These are phyloP conservation scores for Puccinia hordei DNA, from an alignment of 1,284 basidiomycete species.

Conservation along the genomic window DNA sequence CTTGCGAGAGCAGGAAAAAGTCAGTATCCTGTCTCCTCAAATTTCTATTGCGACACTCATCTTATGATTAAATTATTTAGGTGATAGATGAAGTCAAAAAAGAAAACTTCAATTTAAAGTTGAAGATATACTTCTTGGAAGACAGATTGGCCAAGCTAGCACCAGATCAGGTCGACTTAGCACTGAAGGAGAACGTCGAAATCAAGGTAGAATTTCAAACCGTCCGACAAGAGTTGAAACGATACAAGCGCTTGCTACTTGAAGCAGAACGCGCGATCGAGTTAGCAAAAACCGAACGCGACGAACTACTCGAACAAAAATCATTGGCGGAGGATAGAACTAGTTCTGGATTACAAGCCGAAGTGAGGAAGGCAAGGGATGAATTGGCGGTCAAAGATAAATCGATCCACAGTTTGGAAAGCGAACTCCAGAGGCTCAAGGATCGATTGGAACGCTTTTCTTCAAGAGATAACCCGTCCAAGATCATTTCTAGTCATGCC, in stretches of 20 bases:
- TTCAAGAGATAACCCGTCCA: slow-evolving; percentile 16
- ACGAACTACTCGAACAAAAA: slow-evolving; percentile 56
- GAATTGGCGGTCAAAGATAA: slow-evolving; percentile 51
- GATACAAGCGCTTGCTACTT: slow-evolving; percentile 80
- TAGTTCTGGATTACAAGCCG: slow-evolving; percentile 52
- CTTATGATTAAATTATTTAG: too few species aligned
- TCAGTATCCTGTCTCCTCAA: slow-evolving; percentile 57
- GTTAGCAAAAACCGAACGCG: slow-evolving; percentile 66
- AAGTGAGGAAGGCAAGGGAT: slow-evolving; percentile 57
- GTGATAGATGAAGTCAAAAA: slow-evolving; percentile 91
- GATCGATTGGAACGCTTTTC: slow-evolving; percentile 47
- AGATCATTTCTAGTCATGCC: slow-evolving; percentile 25
- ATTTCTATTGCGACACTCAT: neutral
- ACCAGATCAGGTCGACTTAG: slow-evolving; percentile 85
- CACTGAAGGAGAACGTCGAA: slow-evolving; percentile 88
- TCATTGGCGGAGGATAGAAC: slow-evolving; percentile 7
- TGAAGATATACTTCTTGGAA: slow-evolving; percentile 88
- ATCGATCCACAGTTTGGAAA: slow-evolving; percentile 52
- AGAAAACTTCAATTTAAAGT: slow-evolving; percentile 90
- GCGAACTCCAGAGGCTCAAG: slow-evolving; percentile 26
- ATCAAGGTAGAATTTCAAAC: slow-evolving; percentile 91
- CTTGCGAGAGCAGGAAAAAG: slow-evolving; percentile 90
- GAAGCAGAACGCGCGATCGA: slow-evolving; percentile 80
- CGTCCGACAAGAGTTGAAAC: slow-evolving; percentile 86
- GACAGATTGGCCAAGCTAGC: slow-evolving; percentile 79